Percentiles rank a stretch among this genome's conserved stretches.
These are phyloP conservation scores for Globisporangium barbulae DNA, from an alignment of 352 stramenopile species.

Conservation along the genomic window DNA sequence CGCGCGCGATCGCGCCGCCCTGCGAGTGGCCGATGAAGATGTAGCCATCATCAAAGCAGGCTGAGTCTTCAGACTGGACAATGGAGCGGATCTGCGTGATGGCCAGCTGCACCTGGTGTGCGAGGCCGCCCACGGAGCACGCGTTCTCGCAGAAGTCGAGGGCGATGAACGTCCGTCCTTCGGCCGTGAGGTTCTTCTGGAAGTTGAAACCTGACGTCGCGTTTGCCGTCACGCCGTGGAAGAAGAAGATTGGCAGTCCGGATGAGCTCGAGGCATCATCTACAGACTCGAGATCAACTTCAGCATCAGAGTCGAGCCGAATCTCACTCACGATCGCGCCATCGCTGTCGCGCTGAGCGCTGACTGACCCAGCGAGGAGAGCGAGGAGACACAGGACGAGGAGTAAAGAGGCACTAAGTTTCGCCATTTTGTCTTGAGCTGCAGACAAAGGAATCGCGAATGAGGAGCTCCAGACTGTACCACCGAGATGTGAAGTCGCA, in stretches of 20 bases:
- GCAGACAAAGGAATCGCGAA: background rate
- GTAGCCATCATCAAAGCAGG: slow-evolving; percentile 32
- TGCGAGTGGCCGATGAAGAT: slow-evolving; percentile 50
- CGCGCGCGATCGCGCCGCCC: slow-evolving; percentile 35
- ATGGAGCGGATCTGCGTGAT: slow-evolving; percentile 35
- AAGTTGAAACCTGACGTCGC: background rate
- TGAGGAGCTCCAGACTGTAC: background rate
- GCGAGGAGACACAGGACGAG: background rate
- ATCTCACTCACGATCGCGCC: too few relatives aligned
- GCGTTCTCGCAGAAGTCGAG: slow-evolving; percentile 34
- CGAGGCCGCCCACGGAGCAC: slow-evolving; percentile 22
- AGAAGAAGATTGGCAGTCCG: background rate
- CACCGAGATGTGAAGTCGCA: too few relatives aligned
- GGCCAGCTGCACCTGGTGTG: slow-evolving; percentile 30
- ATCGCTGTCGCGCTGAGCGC: background rate
- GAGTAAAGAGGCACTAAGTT: background rate
- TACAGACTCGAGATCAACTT: background rate
- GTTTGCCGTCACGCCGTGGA: slow-evolving; percentile 5
- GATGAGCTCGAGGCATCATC: background rate
- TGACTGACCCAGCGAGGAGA: background rate
- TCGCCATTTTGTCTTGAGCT: background rate
- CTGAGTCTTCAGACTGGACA: background rate
- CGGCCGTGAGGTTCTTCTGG: background rate
- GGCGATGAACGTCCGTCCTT: slow-evolving; percentile 28
- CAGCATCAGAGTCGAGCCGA: too few relatives aligned